phyloP scores from a whole-genome alignment of 2,329 filamentous ascomycete genomes.

The Phyllosticta capitalensis region DNA sequence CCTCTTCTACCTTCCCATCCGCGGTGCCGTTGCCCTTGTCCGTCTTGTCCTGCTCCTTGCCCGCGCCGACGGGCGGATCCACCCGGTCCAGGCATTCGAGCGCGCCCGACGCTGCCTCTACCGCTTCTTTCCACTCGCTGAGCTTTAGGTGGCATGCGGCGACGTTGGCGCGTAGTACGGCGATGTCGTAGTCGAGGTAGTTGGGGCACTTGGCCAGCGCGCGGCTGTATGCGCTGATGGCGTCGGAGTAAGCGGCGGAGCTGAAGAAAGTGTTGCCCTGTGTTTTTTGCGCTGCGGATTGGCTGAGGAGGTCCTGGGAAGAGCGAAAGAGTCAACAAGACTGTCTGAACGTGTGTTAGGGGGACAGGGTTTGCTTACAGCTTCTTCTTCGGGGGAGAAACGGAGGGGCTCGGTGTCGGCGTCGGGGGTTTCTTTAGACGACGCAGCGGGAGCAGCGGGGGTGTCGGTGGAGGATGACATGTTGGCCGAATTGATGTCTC shows the following conservation, averaged over 20 bases:
- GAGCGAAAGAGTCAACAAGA: background rate
- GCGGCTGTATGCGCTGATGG: conserved; percentile 73
- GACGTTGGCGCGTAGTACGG: conserved; percentile 81
- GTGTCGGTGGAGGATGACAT: background rate
- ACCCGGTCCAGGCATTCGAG: conserved; percentile 63
- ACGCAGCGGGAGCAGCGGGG: background rate
- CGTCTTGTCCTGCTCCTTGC: conserved; percentile 15
- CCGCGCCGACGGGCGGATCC: conserved; percentile 25
- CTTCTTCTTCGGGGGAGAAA: conserved; percentile 11
- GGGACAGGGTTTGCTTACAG: background rate
- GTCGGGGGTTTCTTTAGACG: conserved; percentile 1
- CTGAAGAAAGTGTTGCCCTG: conserved; percentile 74
- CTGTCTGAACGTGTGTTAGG: background rate
- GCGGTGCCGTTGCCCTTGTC: conserved; percentile 26
- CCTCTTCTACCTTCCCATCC: conserved; percentile 33
- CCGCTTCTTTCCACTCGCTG: conserved; percentile 73
- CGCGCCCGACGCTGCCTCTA: conserved; percentile 62
- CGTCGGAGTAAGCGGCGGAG: conserved; percentile 60
- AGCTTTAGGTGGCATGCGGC: conserved; percentile 81
- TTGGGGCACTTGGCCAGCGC: conserved; percentile 70
- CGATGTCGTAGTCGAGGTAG: conserved; percentile 80
- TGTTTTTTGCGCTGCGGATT: conserved; percentile 64
- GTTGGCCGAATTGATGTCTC: background rate
- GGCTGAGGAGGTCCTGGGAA: conserved; percentile 52
- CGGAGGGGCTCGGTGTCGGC: background rate